These are phyloP conservation scores for Russula virescens DNA, from an alignment of 768 basidiomycete genomes.

Conservation along the genomic window DNA sequence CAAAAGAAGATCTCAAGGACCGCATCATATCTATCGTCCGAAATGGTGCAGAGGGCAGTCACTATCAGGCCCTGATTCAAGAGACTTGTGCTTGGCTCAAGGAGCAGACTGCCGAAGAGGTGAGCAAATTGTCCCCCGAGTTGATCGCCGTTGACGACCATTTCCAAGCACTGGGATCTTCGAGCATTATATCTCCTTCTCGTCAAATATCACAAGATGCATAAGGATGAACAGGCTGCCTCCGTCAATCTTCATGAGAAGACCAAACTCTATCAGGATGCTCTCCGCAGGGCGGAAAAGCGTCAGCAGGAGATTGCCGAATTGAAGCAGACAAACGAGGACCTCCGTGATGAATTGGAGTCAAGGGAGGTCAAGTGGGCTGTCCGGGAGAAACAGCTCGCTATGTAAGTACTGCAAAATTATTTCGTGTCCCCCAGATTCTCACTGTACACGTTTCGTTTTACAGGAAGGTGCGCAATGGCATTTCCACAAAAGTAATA, in stretches of 20 bases:
- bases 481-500: not conserved
- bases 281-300: slow-evolving; percentile 11
- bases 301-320: slow-evolving; percentile 11
- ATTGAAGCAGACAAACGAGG: slow-evolving; percentile 14
- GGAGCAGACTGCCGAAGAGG: slow-evolving; percentile 19
- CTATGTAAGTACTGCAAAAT: slow-evolving; percentile 3
- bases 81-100: slow-evolving; percentile 23
- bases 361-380: slow-evolving; percentile 18
- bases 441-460: slow-evolving; percentile 4
- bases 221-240: slow-evolving; percentile 24
- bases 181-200: slow-evolving; percentile 24
- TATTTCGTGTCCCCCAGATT: not conserved
- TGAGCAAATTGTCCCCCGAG: not conserved
- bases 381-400: slow-evolving; percentile 15
- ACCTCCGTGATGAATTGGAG: slow-evolving; percentile 17
- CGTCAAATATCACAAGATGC: slow-evolving; percentile 24
- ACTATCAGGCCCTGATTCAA: slow-evolving; percentile 22
- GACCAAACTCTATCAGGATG: slow-evolving; percentile 22
- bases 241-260: slow-evolving; percentile 18
- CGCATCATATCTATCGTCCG: slow-evolving; percentile 22
- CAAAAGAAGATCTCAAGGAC: slow-evolving; percentile 21
- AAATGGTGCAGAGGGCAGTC: slow-evolving; percentile 22
- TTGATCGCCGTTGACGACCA: not conserved
- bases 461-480: slow-evolving; percentile 21
- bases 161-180: slow-evolving; percentile 24